Conservation (phyloP, 179 eudicot species). For the Corrigiola litoralis region DNA sequence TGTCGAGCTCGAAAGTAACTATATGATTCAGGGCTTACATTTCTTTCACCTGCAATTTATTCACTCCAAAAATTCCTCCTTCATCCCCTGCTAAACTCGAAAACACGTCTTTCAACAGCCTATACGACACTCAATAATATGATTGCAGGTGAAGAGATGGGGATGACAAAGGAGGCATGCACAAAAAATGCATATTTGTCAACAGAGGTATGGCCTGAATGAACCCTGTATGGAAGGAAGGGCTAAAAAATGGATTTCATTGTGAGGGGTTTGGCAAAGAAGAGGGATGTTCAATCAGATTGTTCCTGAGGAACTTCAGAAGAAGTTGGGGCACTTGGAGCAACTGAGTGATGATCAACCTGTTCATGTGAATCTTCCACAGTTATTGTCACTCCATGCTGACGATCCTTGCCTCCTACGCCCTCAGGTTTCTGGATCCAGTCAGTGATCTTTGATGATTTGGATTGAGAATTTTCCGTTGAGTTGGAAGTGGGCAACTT, state of each 20-base stretch:
- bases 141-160: constrained; percentile 25
- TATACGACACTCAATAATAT: constrained; percentile 11
- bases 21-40: constrained; percentile 15
- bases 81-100: constrained; percentile 13
- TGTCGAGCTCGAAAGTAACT: neutral
- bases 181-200: constrained; percentile 12
- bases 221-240: neutral
- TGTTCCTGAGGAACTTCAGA: constrained; percentile 20
- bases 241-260: neutral
- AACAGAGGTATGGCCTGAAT: neutral
- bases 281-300: constrained; percentile 8
- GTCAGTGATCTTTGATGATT: constrained; percentile 39
- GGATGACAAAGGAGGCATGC: constrained; percentile 18
- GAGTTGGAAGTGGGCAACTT: constrained; percentile 21
- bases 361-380: constrained; percentile 28
- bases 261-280: neutral
- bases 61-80: constrained; percentile 34
- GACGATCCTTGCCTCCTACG: constrained; percentile 22
- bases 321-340: constrained; percentile 6
- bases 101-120: constrained; percentile 2
- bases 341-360: constrained; percentile 20
- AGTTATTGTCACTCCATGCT: constrained; percentile 9
- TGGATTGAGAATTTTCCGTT: constrained; percentile 35
- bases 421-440: constrained; percentile 39
- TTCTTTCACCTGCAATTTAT: constrained; percentile 34